Base-by-base conservation (phyloP, 2,329 filamentous ascomycete species). In the Arachnomyces sp. region DNA sequence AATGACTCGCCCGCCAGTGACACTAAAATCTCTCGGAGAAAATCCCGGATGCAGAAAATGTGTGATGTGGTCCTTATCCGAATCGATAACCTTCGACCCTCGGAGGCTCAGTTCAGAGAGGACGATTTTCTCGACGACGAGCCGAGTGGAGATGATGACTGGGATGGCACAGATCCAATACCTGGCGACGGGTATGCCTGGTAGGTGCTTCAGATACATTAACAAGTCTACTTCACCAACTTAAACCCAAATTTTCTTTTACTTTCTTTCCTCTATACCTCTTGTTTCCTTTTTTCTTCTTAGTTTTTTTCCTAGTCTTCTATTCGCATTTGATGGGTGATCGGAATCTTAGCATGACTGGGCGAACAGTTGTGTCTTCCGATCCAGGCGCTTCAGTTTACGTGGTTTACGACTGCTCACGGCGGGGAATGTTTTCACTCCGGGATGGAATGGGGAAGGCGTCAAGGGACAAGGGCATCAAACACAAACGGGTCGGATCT, bases 71-170 rank as follows among this genome's bases (percentile, higher is more conserved):
- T 82, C 8, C 67, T 72, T 32, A 69, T 82, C 37, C 67, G 71
- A 17, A 77, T 82, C 39, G 77, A 80, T 52, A 80, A 81, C 49
- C 70, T 75, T 47, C 71, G 78, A 5, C 78, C 78, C 1, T 67
- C 70, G 3, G 76, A 80, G 43, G 67, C 70, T 32, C 72, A 78
- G 33, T 77, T 70, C 50, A 72, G 69, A 17, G 77, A 80, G 47
- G 66, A 63, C 21, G 74, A 82, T 48, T 80, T 82, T 46, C 63
- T 79, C 2, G 77, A 81, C 47, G 70, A 69, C 15, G 77, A 80
- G 52, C 58, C 63, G 1, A 78, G 74, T 52, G 76, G 72, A 3
- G 77, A 82, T 51, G 77, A 78, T 43, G 77, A 81, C 45, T 82
- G 77, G 77, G 67, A 71, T 41, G 75, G 72, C 7, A 63, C 68